Percentiles rank a stretch among this genome's conserved stretches.
phyloP scores from a whole-genome alignment of 2,329 filamentous ascomycete genomes.

The Fusarium begoniae region DNA sequence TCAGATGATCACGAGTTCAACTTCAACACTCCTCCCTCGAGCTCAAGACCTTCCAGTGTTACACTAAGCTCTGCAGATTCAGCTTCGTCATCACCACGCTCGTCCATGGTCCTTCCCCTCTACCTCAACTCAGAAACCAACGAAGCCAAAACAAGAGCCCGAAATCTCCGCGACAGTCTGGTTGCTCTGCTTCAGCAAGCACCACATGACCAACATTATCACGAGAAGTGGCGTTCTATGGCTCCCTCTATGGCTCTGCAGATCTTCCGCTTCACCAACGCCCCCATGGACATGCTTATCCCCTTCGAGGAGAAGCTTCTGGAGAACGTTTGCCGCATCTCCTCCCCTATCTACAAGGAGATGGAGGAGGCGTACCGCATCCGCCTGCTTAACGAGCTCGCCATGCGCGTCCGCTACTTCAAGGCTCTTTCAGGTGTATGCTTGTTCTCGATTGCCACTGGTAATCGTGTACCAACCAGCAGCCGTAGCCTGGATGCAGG shows the following conservation, averaged over 20 bases:
- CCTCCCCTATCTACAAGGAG: conserved; percentile 56
- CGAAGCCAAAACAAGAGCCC: conserved; percentile 56
- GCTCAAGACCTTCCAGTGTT: conserved; percentile 61
- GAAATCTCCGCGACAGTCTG: conserved; percentile 62
- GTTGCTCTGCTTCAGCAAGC: conserved; percentile 65
- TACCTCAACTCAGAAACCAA: conserved; percentile 50
- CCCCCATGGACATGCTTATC: conserved; percentile 57
- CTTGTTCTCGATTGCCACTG: conserved; percentile 65
- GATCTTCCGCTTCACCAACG: conserved; percentile 66
- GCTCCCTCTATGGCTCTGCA: conserved; percentile 64
- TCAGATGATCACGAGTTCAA: conserved; percentile 54
- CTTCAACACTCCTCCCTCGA: conserved; percentile 54
- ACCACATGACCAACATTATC: conserved; percentile 51
- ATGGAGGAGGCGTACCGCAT: conserved; percentile 60
- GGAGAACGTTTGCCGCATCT: conserved; percentile 54
- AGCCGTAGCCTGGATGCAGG: conserved; percentile 48
- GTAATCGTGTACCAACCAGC: conserved; percentile 55
- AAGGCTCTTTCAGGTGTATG: conserved; percentile 61
- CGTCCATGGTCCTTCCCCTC: conserved; percentile 52
- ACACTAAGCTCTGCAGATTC: conserved; percentile 61
- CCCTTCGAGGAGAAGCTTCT: conserved; percentile 61
- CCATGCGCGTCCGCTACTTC: conserved; percentile 61
- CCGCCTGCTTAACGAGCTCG: conserved; percentile 60
- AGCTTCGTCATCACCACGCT: conserved; percentile 61
- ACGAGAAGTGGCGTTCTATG: conserved; percentile 62